Evolutionary conservation across 345 rosid species (phyloP).

Genomic region (Eutrema heterophyllum): DNA sequence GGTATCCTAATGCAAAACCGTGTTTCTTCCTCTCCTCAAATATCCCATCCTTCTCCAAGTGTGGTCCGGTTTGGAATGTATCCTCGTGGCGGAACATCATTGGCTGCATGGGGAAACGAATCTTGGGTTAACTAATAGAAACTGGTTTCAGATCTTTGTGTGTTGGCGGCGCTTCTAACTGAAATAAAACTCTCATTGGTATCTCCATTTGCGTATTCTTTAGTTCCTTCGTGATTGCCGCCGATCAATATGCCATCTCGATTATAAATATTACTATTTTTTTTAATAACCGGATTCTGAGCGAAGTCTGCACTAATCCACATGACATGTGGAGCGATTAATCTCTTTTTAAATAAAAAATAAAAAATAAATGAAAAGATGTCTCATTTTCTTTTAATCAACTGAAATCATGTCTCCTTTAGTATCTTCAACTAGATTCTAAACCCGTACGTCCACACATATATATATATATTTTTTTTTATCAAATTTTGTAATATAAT

Average conservation of each 20-base stretch:
- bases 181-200: slow-evolving; percentile 11
- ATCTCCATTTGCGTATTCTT: slow-evolving; percentile 19
- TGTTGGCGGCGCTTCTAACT: slow-evolving; percentile 34
- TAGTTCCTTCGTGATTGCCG: slow-evolving; percentile 24
- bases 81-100: background rate
- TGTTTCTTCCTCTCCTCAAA: slow-evolving; percentile 25
- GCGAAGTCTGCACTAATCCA: too few relatives aligned
- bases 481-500: too few relatives aligned
- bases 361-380: too few relatives aligned
- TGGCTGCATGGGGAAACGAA: slow-evolving; percentile 16
- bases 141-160: slow-evolving; percentile 27
- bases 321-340: background rate
- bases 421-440: too few relatives aligned
- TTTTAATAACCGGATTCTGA: too few relatives aligned
- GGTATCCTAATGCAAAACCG: background rate
- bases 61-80: slow-evolving; percentile 29
- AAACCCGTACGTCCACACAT: too few relatives aligned
- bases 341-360: too few relatives aligned
- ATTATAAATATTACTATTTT: too few relatives aligned
- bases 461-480: too few relatives aligned
- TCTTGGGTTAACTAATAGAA: slow-evolving; percentile 20
- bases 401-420: background rate
- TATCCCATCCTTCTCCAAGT: slow-evolving; percentile 22
- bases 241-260: background rate
- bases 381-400: too few relatives aligned